Percentiles rank a stretch among this genome's conserved stretches.
phyloP scores from a whole-genome alignment of 768 basidiomycete genomes.

The Candolleomyces eurysporus region DNA sequence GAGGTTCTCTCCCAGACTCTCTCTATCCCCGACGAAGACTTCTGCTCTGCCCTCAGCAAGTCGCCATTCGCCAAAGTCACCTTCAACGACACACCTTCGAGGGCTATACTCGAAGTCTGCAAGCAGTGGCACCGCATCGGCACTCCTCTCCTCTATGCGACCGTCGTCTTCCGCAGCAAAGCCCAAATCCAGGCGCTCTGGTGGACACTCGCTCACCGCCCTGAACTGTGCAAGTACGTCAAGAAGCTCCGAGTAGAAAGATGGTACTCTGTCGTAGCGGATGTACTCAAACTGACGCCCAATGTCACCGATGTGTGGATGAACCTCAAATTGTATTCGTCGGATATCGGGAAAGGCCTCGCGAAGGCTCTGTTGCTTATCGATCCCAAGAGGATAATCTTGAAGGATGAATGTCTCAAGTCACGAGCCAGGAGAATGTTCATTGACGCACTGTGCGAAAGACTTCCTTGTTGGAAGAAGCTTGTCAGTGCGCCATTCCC shows the following conservation, averaged over 20 bases:
- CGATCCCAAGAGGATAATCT: background rate
- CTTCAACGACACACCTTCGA: conserved; percentile 9
- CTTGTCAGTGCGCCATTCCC: background rate
- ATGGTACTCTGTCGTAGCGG: conserved; percentile 8
- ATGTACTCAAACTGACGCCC: background rate
- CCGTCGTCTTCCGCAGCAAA: conserved; percentile 22
- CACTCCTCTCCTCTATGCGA: conserved; percentile 23
- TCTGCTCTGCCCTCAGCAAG: conserved; percentile 7
- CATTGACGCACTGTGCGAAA: background rate
- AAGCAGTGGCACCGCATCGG: conserved; percentile 26
- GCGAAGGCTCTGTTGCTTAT: background rate
- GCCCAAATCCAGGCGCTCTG: conserved; percentile 23
- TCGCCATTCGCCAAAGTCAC: conserved; percentile 16
- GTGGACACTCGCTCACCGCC: conserved; percentile 10
- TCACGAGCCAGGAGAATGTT: background rate
- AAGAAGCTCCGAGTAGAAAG: conserved; percentile 23
- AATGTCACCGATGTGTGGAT: background rate
- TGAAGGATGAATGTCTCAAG: background rate
- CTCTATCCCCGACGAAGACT: conserved; percentile 17
- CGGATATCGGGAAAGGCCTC: background rate
- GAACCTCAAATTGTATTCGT: background rate
- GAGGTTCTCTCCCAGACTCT: conserved; percentile 18
- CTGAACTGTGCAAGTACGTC: conserved; percentile 16
- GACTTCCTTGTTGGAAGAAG: background rate
- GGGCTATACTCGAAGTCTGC: conserved; percentile 19